phyloP scores from a whole-genome alignment of 2,329 filamentous ascomycete species.

The Phaeosphaeria sp. region DNA sequence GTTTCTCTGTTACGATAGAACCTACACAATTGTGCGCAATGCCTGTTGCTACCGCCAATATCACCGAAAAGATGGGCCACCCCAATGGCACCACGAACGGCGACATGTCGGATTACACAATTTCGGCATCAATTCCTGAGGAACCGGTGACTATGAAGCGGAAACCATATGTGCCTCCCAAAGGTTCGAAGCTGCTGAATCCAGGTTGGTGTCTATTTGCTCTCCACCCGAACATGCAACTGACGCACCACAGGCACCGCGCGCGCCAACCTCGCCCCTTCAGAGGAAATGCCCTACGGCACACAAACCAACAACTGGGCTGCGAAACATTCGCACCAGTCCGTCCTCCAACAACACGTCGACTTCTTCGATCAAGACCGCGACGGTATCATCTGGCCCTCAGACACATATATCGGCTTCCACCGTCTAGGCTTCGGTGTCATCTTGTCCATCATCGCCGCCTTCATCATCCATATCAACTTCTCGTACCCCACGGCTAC shows the following conservation, averaged over 20 bases:
- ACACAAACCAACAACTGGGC: constrained; percentile 50
- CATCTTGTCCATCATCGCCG: constrained; percentile 52
- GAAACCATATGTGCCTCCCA: constrained; percentile 11
- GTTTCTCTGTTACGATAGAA: background rate
- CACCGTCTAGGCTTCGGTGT: constrained; percentile 54
- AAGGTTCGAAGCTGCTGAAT: constrained; percentile 9
- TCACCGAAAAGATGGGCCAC: background rate
- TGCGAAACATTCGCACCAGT: constrained; percentile 48
- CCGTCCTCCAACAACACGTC: constrained; percentile 61
- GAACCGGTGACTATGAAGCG: constrained; percentile 13
- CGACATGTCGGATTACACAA: background rate
- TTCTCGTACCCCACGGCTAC: constrained; percentile 58
- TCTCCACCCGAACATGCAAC: background rate
- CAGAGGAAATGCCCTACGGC: constrained; percentile 50
- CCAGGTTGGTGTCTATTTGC: background rate
- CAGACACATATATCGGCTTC: constrained; percentile 59
- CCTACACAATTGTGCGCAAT: background rate
- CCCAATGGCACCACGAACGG: background rate
- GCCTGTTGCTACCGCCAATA: constrained; percentile 4
- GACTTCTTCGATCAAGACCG: constrained; percentile 60
- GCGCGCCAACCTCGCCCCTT: constrained; percentile 50
- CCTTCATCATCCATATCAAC: constrained; percentile 57
- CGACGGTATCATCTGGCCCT: constrained; percentile 61
- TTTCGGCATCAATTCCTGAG: constrained; percentile 5
- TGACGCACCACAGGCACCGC: constrained; percentile 4